phyloP scores from a whole-genome alignment of 1,139 yeast genomes.

The Yamadazyma diddensiae region DNA sequence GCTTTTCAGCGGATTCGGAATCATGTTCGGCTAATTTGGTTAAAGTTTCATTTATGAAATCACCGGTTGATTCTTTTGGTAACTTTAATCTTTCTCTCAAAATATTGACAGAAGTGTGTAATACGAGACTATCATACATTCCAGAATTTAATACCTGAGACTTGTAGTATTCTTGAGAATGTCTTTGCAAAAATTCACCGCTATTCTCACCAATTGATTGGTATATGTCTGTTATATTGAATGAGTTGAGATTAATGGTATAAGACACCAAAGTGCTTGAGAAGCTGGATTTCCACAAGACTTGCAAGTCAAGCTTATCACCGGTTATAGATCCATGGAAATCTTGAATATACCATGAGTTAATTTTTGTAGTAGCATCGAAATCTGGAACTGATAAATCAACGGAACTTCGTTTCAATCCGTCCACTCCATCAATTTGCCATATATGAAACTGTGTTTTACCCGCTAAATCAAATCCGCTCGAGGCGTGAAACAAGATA shows the following conservation, averaged over 20 bases:
- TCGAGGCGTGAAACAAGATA: constrained; percentile 15
- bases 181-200: constrained; percentile 24
- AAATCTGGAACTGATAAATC: not conserved
- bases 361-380: constrained; percentile 13
- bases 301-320: constrained; percentile 22
- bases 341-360: constrained; percentile 52
- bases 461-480: constrained; percentile 9
- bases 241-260: constrained; percentile 16
- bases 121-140: constrained; percentile 40
- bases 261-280: constrained; percentile 41
- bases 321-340: constrained; percentile 26
- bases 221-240: constrained; percentile 13
- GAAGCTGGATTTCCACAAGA: constrained; percentile 66
- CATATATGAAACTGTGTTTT: constrained; percentile 24
- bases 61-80: constrained; percentile 3
- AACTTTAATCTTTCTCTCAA: constrained; percentile 25
- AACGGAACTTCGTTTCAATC: not conserved
- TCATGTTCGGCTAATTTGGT: constrained; percentile 7
- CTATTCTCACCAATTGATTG: constrained; percentile 9
- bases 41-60: constrained; percentile 22
- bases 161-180: constrained; percentile 35
- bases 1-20: constrained; percentile 9
- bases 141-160: constrained; percentile 48
- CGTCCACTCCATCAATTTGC: constrained; percentile 18
- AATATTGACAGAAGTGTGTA: constrained; percentile 39